Percentiles rank a stretch among this genome's conserved stretches.
Conservation (phyloP, 1,284 basidiomycete genomes). For the Puccinia novopanici region DNA sequence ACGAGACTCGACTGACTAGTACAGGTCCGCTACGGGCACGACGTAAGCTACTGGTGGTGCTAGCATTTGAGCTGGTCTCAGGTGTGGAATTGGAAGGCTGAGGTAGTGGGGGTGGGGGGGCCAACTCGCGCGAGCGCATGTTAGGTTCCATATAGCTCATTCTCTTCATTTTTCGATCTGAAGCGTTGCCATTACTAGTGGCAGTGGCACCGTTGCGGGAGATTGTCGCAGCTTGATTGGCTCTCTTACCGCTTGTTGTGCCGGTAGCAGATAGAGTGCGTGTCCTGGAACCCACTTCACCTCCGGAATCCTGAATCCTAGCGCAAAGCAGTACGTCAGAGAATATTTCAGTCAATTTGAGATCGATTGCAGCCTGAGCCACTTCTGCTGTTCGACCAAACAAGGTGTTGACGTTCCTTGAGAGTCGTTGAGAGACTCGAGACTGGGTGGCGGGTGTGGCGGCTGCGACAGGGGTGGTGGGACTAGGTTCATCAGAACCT, state of each 20-base stretch:
- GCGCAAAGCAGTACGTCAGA: constrained; percentile 37
- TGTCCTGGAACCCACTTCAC: background rate
- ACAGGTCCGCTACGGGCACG: constrained; percentile 42
- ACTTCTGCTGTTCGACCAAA: constrained; percentile 49
- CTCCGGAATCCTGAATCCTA: constrained; percentile 37
- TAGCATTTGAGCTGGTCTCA: background rate
- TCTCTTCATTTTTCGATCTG: constrained; percentile 41
- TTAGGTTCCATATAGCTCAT: constrained; percentile 47
- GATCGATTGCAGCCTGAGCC: constrained; percentile 46
- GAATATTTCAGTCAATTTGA: constrained; percentile 49
- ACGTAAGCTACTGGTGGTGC: constrained; percentile 31
- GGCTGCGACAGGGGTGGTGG: constrained; percentile 22
- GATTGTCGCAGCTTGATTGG: background rate
- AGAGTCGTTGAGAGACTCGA: constrained; percentile 49
- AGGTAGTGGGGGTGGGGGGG: constrained; percentile 30
- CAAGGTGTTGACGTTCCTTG: constrained; percentile 45
- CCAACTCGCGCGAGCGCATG: constrained; percentile 3
- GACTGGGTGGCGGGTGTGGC: constrained; percentile 31
- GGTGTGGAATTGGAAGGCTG: background rate
- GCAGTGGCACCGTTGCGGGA: background rate
- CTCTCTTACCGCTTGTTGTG: constrained; percentile 2
- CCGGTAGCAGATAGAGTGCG: constrained; percentile 47
- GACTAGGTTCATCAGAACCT: background rate
- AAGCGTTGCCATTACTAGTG: background rate
- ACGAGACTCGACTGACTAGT: background rate